Evolutionary conservation across 208 protist species (phyloP).

Genomic region (Leishmania major): DNA sequence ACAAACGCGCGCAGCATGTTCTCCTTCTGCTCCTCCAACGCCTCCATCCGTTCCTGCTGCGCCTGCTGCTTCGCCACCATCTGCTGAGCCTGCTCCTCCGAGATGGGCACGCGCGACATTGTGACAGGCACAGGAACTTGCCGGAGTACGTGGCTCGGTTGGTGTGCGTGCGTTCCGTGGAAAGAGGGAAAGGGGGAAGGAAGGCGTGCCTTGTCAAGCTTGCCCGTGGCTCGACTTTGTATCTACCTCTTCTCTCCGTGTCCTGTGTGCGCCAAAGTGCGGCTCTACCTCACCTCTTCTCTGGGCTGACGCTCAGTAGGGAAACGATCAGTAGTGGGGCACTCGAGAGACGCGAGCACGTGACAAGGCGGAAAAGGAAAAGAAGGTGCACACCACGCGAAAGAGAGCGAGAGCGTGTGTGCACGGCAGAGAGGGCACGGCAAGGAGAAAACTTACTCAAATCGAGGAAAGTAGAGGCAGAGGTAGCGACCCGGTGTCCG

Average conservation of each 20-base stretch:
- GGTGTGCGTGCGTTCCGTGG: not conserved
- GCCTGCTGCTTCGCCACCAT: constrained; percentile 90
- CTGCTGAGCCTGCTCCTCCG: constrained; percentile 87
- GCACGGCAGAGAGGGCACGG: not conserved
- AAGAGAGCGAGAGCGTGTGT: not conserved
- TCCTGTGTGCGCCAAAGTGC: not conserved
- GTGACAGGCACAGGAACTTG: not conserved
- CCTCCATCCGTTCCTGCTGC: constrained; percentile 78
- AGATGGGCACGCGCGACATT: constrained; percentile 84
- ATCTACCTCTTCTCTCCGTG: not conserved
- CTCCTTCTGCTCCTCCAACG: constrained; percentile 87
- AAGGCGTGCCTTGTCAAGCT: not conserved
- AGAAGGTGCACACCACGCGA: not conserved
- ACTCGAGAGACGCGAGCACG: not conserved
- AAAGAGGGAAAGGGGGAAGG: not conserved
- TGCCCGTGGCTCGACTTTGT: not conserved
- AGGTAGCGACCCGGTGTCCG: not conserved
- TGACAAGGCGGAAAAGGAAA: not conserved
- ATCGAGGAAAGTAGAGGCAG: constrained; percentile 4
- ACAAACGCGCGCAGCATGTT: constrained; percentile 87
- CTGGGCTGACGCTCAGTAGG: not conserved
- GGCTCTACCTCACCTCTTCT: not conserved
- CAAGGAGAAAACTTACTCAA: not conserved
- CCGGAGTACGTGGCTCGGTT: not conserved
- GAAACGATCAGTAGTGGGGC: not conserved